phyloP scores from a whole-genome alignment of 2,329 filamentous ascomycete species.

The Laburnicola sp. region DNA sequence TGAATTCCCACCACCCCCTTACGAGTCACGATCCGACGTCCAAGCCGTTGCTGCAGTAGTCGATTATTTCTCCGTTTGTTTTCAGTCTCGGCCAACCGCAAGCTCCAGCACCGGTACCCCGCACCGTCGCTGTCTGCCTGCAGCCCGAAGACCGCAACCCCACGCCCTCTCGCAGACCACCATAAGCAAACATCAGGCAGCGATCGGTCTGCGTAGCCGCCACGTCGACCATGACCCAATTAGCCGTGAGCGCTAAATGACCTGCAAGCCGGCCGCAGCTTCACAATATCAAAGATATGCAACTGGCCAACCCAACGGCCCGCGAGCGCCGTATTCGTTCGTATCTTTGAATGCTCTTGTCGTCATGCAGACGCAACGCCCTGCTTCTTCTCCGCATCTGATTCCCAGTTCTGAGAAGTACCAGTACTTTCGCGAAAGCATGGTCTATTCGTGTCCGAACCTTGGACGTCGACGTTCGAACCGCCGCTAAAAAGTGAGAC shows the following conservation, averaged over 20 bases:
- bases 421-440: background rate
- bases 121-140: conserved; percentile 1
- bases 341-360: too few species aligned
- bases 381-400: too few species aligned
- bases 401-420: too few species aligned
- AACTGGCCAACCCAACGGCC: background rate
- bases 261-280: background rate
- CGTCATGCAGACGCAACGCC: background rate
- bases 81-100: background rate
- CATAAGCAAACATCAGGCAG: conserved; percentile 4
- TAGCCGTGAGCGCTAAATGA: conserved; percentile 2
- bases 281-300: background rate
- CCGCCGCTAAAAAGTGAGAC: background rate
- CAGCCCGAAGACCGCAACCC: background rate
- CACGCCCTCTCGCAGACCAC: background rate
- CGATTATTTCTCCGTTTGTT: background rate
- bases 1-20: too few species aligned
- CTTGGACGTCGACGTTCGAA: too few species aligned
- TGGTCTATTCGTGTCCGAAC: background rate
- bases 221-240: conserved; percentile 2
- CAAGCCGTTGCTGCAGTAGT: background rate
- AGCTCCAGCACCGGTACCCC: background rate
- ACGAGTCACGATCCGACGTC: background rate
- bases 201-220: background rate
- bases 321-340: background rate